Conservation (phyloP, 306 rosid genomes). For the Cicer yamashitae region DNA sequence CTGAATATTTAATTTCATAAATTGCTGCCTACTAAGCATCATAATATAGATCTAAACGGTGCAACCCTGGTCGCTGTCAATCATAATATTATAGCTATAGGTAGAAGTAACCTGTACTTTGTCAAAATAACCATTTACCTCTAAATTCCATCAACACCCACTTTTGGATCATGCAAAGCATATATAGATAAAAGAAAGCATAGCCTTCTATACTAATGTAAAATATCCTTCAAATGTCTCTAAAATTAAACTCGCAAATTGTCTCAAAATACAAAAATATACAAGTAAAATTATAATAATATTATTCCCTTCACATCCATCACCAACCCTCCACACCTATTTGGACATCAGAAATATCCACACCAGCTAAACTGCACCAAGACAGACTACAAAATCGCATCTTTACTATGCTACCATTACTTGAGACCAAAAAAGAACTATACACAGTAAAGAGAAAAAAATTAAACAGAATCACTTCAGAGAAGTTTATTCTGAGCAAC, state of each 20-base stretch:
- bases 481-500: conserved; percentile 95
- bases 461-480: conserved; percentile 46
- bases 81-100: background rate
- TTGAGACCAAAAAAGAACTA: conserved; percentile 50
- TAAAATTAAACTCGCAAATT: background rate
- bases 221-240: conserved; percentile 41
- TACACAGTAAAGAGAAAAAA: conserved; percentile 48
- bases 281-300: conserved; percentile 53
- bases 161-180: background rate
- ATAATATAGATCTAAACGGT: background rate
- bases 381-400: conserved; percentile 69
- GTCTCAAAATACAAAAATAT: conserved; percentile 46
- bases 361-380: conserved; percentile 60
- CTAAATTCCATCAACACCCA: conserved; percentile 1
- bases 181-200: conserved; percentile 9
- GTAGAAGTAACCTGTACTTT: conserved; percentile 6
- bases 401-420: conserved; percentile 52
- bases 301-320: conserved; percentile 53
- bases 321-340: conserved; percentile 48
- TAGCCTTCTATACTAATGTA: conserved; percentile 10
- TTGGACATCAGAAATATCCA: conserved; percentile 59
- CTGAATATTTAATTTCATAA: no score
- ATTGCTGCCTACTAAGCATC: no score
- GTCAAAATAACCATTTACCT: conserved; percentile 8
- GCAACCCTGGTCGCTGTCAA: background rate